Base-by-base conservation (phyloP, 2,329 filamentous ascomycete genomes). In the Claviceps digitariae region DNA sequence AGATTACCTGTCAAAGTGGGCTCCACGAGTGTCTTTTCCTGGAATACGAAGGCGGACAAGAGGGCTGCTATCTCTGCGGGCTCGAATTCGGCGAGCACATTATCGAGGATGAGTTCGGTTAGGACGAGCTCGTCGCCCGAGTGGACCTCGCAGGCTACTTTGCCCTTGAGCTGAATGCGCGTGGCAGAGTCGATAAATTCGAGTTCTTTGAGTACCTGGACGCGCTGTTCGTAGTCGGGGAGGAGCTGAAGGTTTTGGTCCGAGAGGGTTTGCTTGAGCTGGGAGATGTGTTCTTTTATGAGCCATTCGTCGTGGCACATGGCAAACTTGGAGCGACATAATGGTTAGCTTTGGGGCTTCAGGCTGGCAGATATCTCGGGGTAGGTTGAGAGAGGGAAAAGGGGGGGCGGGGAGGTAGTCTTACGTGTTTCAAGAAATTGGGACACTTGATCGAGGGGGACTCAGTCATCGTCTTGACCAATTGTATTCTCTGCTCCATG, bases 241-340 rank as follows among this genome's bases (percentile, higher is more conserved):
- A 98, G 79, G 4, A 98, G 79, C 64, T 96, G 90, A 2, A 98
- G 80, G 64, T 97, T 97, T 66, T 97, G 91, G 66, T 97, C 90
- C 1, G 93, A 96, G 71, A 97, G 89, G 29, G 91, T 77, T 64
- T 89, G 85, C 56, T 90, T 88, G 55, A 98, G 76, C 56, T 90
- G 83, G 15, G 83, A 81, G 61, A 98, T 96, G 61, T 94, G 90
- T 66, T 95, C 90, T 66, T 93, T 88, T 67, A 98, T 89, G 48
- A 95, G 78, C 90, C 91, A 97, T 69, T 96, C 87, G 64, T 96
- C 89, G 64, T 98, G 90, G 63, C 90, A 87, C 87, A 95, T 94
- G 57, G 90, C 86, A 65, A 93, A 96, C 86, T 47, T 10, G 43
- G 17, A 20, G 17, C 3, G n/a, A 23, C 3, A 23, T 2, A 12